A percentile compares a stretch with the other conserved stretches of the same genome.
phyloP scores from a whole-genome alignment of 1,284 basidiomycete species.

The Apiotrichum akiyoshidainum region DNA sequence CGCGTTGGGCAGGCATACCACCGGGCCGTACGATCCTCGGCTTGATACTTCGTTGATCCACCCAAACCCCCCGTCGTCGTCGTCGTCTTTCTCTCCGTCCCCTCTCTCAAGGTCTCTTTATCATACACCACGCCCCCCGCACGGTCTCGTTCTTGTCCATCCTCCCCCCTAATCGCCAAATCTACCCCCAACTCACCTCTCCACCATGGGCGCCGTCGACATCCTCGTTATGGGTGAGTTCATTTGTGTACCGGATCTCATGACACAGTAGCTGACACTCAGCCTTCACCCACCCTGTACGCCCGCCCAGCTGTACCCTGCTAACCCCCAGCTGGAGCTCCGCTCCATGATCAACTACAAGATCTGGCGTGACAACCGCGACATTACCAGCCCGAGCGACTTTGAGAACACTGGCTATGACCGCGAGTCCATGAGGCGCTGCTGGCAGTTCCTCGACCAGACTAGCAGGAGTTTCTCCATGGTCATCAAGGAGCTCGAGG shows the following conservation, averaged over 20 bases:
- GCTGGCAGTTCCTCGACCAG: conserved; percentile 85
- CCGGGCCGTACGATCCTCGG: no score
- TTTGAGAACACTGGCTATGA: conserved; percentile 76
- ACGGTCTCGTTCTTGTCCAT: no score
- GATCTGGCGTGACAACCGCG: conserved; percentile 72
- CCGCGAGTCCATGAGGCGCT: conserved; percentile 75
- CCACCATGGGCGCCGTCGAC: conserved; percentile 38
- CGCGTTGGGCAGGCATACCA: no score
- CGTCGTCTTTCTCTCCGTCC: no score
- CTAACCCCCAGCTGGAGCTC: conserved; percentile 64
- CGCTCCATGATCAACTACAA: conserved; percentile 72
- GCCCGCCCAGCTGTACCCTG: conserved; percentile 1
- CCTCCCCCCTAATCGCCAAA: no score
- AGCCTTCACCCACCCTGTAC: conserved; percentile 40
- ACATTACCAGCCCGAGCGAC: conserved; percentile 70
- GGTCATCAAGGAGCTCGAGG: conserved; percentile 95
- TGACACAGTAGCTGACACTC: conserved; percentile 9
- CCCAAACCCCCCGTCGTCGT: no score
- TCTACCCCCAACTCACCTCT: background rate
- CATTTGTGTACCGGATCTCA: no score
- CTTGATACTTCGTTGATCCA: no score
- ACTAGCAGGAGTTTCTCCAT: conserved; percentile 88
- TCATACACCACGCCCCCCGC: no score
- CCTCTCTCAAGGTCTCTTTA: no score
- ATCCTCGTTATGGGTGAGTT: conserved; percentile 36